Conservation (phyloP, 352 stramenopile genomes). For the Globisporangium megalacanthum region DNA sequence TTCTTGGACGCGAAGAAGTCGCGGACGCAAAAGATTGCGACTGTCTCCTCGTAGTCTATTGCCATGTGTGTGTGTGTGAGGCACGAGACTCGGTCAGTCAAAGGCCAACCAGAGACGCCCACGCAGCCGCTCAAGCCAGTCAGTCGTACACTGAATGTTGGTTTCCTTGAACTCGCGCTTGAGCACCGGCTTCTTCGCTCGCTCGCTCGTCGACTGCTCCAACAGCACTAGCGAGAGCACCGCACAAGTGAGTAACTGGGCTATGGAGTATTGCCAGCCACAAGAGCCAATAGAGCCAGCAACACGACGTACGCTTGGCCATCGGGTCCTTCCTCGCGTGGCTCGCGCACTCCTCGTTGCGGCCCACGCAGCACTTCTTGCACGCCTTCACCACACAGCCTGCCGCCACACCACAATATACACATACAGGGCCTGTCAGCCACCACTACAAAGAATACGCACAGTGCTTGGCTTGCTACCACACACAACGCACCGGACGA, state of each 20-base stretch:
- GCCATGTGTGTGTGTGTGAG: neutral
- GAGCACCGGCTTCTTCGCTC: conserved; percentile 41
- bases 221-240: conserved; percentile 1
- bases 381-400: conserved; percentile 47
- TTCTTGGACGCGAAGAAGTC: conserved; percentile 75
- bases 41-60: conserved; percentile 71
- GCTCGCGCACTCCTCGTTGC: conserved; percentile 23
- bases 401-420: conserved; percentile 3
- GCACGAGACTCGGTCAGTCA: neutral
- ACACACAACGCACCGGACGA: conserved; percentile 5
- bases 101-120: neutral
- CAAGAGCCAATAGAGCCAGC: no score
- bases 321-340: conserved; percentile 32
- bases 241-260: neutral
- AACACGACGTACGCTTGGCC: conserved; percentile 15
- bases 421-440: neutral
- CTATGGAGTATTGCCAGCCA: no score
- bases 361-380: conserved; percentile 66
- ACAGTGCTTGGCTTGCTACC: neutral
- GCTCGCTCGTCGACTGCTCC: conserved; percentile 8
- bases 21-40: conserved; percentile 66
- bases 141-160: conserved; percentile 61
- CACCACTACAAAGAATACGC: neutral
- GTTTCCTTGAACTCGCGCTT: conserved; percentile 80
- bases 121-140: neutral